A percentile compares a stretch with the other conserved stretches of the same genome.
These are phyloP conservation scores for Agrostemma githago DNA, from an alignment of 148 eudicot species.

Conservation along the genomic window DNA sequence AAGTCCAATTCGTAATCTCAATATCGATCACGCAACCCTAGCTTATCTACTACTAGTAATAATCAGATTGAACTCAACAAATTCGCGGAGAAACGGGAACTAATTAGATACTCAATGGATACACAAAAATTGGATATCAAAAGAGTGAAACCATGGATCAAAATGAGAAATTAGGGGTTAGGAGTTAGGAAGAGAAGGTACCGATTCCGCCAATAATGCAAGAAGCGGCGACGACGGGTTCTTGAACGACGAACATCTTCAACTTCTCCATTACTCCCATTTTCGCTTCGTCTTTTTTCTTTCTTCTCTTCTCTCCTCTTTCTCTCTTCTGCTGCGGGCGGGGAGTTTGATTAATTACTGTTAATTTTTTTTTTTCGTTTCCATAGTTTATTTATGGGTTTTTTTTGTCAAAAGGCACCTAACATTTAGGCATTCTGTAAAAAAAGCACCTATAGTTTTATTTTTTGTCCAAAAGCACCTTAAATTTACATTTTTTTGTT, in stretches of 20 bases:
- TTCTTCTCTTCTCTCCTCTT: neutral
- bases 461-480: no score
- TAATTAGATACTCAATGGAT: no score
- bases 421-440: no score
- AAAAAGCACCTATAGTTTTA: no score
- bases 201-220: constrained; percentile 86
- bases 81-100: neutral
- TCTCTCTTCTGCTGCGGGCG: neutral
- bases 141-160: neutral
- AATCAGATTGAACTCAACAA: neutral
- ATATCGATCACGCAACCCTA: neutral
- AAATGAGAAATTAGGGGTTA: constrained; percentile 22
- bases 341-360: no score
- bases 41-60: neutral
- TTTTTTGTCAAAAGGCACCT: no score
- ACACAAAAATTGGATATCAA: no score
- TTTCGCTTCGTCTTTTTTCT: constrained; percentile 6
- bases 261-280: constrained; percentile 74
- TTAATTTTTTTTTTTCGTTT: no score
- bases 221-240: constrained; percentile 83
- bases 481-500: no score
- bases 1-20: no score
- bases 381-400: no score
- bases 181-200: constrained; percentile 25
- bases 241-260: constrained; percentile 71